Evolutionary conservation across 2,329 filamentous ascomycete species (phyloP).

Genomic region (Orbilia blumenaviensis): DNA sequence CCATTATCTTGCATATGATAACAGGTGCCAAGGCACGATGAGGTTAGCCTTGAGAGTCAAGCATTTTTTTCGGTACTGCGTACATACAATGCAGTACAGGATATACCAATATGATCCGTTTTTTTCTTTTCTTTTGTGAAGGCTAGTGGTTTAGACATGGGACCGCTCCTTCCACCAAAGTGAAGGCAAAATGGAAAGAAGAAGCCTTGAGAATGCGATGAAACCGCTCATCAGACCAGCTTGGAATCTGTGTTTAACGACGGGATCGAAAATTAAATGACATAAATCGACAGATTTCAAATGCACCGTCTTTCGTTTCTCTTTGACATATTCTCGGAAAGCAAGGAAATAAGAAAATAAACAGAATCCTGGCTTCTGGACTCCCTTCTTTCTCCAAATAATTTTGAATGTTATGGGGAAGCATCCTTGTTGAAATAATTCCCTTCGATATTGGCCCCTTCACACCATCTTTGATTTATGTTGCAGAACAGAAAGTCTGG

Average conservation of each 20-base stretch:
- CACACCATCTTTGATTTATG: constrained; percentile 33
- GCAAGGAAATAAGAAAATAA: not conserved
- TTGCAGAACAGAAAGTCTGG: not conserved
- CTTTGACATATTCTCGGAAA: not conserved
- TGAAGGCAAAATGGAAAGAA: not conserved
- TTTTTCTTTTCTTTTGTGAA: not conserved
- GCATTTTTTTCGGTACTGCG: constrained; percentile 12
- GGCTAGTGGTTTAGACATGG: not conserved
- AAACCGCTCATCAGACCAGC: constrained; percentile 7
- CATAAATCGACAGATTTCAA: not conserved
- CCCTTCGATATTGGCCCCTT: constrained; percentile 2
- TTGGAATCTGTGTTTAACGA: constrained; percentile 8
- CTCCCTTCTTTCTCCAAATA: not conserved
- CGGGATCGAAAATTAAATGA: not conserved
- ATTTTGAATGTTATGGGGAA: not conserved
- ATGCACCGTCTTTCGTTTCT: not conserved
- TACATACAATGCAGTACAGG: constrained; percentile 9
- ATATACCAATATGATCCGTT: not conserved
- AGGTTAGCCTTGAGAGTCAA: constrained; percentile 17
- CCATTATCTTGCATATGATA: constrained; percentile 53
- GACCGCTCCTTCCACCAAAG: not conserved
- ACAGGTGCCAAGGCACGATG: constrained; percentile 44
- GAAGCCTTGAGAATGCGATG: constrained; percentile 10
- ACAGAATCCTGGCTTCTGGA: too few relatives aligned
- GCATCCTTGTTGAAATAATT: not conserved